These are phyloP conservation scores for Pulveroboletus ravenelii DNA, from an alignment of 768 basidiomycete species.

Conservation along the genomic window DNA sequence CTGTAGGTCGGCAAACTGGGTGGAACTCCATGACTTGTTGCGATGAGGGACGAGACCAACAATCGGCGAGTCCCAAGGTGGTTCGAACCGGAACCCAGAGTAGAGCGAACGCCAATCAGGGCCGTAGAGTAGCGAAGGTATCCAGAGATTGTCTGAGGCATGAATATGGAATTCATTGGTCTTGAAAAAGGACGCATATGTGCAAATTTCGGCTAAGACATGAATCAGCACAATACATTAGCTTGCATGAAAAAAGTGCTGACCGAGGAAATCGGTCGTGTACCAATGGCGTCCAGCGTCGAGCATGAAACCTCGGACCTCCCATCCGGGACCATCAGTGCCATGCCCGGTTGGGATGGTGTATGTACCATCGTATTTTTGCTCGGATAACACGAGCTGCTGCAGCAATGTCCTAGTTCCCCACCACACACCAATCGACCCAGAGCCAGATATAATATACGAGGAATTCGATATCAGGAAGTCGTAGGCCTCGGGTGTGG, in stretches of 20 bases:
- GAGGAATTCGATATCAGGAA: conserved; percentile 28
- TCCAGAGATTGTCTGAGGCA: conserved; percentile 42
- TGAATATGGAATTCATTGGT: conserved; percentile 41
- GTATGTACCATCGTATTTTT: conserved; percentile 6
- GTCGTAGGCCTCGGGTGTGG: conserved; percentile 39
- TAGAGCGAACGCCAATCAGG: conserved; percentile 38
- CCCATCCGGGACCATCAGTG: conserved; percentile 41
- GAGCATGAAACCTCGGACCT: conserved; percentile 42
- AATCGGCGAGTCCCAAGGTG: conserved; percentile 30
- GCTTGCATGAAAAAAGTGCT: neutral
- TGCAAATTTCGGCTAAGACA: conserved; percentile 37
- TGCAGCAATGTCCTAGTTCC: conserved; percentile 42
- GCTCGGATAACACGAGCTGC: conserved; percentile 30
- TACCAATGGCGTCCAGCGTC: conserved; percentile 46
- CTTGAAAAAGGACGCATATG: conserved; percentile 44
- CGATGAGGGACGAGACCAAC: conserved; percentile 33
- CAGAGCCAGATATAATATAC: conserved; percentile 33
- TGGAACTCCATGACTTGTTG: conserved; percentile 39
- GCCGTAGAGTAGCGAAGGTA: conserved; percentile 36
- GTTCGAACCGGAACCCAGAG: conserved; percentile 40
- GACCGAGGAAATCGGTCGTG: conserved; percentile 35
- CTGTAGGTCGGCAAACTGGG: conserved; percentile 33
- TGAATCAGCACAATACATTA: neutral
- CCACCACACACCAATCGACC: conserved; percentile 39
- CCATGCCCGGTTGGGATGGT: conserved; percentile 32